These are phyloP conservation scores for Ormosia emarginata DNA, from an alignment of 306 rosid genomes.

Conservation along the genomic window DNA sequence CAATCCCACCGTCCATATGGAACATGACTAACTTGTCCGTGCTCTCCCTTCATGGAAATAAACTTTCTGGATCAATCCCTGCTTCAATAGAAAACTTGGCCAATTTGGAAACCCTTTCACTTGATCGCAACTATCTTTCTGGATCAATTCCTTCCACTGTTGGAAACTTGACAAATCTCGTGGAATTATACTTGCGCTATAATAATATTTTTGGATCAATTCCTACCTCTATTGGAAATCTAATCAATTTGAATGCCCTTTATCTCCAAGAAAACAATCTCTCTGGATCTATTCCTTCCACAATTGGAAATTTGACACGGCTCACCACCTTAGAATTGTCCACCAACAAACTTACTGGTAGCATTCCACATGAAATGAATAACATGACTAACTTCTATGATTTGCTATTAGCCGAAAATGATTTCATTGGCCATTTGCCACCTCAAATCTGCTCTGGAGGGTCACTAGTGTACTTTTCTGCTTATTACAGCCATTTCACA, in stretches of 20 bases:
- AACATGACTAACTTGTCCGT: neutral
- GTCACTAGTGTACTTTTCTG: neutral
- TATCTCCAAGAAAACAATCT: neutral
- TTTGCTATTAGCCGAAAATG: neutral
- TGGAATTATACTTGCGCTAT: rapidly evolving
- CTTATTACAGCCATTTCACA: neutral
- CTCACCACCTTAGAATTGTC: neutral
- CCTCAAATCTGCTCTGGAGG: conserved; percentile 20
- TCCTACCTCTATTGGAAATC: neutral
- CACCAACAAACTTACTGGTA: neutral
- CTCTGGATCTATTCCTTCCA: neutral
- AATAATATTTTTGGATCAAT: neutral
- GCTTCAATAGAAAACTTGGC: neutral
- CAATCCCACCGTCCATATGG: neutral
- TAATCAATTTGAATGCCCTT: neutral
- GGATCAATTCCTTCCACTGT: neutral
- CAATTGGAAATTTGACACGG: neutral
- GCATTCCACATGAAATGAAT: neutral
- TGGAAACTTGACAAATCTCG: neutral
- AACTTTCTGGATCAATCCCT: neutral
- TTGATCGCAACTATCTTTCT: neutral
- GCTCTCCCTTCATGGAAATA: rapidly evolving
- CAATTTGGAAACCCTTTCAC: neutral
- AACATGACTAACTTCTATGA: neutral
- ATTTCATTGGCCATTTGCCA: conserved; percentile 29